Evolutionary conservation across 805 yeast genomes (phyloP).

Genomic region (Candida saitoana): DNA sequence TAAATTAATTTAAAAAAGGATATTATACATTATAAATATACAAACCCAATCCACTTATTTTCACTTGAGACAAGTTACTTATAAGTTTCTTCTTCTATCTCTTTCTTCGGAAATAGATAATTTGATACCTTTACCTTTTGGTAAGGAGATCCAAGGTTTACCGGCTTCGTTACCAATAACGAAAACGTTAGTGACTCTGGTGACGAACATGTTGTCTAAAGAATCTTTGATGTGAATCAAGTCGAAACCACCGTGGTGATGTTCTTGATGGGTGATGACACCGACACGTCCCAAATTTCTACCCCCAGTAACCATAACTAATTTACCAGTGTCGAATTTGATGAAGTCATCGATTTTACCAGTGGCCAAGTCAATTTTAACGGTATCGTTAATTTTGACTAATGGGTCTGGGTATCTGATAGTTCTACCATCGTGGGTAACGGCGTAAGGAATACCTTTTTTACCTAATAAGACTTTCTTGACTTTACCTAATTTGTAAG

Average conservation of each 20-base stretch:
- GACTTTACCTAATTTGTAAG: constrained; percentile 97
- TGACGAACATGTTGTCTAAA: constrained; percentile 38
- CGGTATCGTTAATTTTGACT: constrained; percentile 96
- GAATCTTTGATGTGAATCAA: constrained; percentile 40
- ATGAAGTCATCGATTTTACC: constrained; percentile 73
- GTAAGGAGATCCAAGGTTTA: constrained; percentile 38
- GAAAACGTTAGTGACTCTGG: constrained; percentile 39
- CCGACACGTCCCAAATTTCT: constrained; percentile 41
- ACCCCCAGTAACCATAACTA: constrained; percentile 44
- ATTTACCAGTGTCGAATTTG: constrained; percentile 38
- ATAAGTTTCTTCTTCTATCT: constrained; percentile 35
- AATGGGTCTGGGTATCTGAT: constrained; percentile 98
- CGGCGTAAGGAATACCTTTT: constrained; percentile 97
- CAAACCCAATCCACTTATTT: too few relatives aligned
- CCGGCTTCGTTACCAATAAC: constrained; percentile 39
- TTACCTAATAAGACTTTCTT: constrained; percentile 98
- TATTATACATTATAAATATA: too few relatives aligned
- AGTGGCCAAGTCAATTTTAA: constrained; percentile 91
- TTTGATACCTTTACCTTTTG: constrained; percentile 44
- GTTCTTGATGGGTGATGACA: constrained; percentile 39
- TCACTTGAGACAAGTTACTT: too few relatives aligned
- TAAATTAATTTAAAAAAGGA: not conserved
- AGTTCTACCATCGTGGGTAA: constrained; percentile 99
- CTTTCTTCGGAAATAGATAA: constrained; percentile 40
- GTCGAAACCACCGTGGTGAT: constrained; percentile 41